Percentiles rank a stretch among this genome's conserved stretches.
Conservation (phyloP, 352 stramenopile genomes). For the Phytophthora kernoviae region DNA sequence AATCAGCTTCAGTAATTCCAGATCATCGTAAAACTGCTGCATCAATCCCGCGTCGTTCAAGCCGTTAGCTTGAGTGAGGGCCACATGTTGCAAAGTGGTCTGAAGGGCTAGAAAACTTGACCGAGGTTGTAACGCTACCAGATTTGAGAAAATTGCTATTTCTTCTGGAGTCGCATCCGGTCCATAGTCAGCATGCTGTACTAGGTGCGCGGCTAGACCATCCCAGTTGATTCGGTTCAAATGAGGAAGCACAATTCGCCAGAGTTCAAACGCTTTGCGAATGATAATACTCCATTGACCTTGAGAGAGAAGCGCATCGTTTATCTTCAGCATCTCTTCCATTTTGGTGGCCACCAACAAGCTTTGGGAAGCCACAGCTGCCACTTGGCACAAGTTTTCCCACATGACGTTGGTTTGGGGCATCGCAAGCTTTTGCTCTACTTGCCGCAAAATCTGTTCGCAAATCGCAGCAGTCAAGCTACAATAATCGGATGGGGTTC, state of each 20-base stretch:
- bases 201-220: conserved; percentile 47
- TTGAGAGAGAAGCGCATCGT: conserved; percentile 36
- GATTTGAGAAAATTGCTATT: conserved; percentile 63
- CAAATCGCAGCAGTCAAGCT: conserved; percentile 45
- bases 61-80: conserved; percentile 30
- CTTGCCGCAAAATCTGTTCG: conserved; percentile 43
- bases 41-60: conserved; percentile 33
- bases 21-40: conserved; percentile 27
- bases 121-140: conserved; percentile 44
- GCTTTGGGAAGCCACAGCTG: conserved; percentile 56
- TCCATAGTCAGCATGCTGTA: conserved; percentile 56
- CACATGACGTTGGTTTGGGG: conserved; percentile 50
- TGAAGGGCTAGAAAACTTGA: conserved; percentile 53
- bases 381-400: conserved; percentile 84
- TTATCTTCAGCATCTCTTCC: conserved; percentile 13
- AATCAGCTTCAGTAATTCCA: conserved; percentile 43
- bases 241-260: conserved; percentile 57
- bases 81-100: conserved; percentile 36
- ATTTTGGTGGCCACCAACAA: conserved; percentile 32
- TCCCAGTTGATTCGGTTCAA: conserved; percentile 70
- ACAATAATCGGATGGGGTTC: conserved; percentile 48
- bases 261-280: conserved; percentile 66
- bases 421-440: conserved; percentile 20
- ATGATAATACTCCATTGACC: conserved; percentile 43
- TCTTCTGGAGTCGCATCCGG: conserved; percentile 50